Evolutionary conservation across 2,329 filamentous ascomycete genomes (phyloP).

Genomic region (Diatrype stigma): DNA sequence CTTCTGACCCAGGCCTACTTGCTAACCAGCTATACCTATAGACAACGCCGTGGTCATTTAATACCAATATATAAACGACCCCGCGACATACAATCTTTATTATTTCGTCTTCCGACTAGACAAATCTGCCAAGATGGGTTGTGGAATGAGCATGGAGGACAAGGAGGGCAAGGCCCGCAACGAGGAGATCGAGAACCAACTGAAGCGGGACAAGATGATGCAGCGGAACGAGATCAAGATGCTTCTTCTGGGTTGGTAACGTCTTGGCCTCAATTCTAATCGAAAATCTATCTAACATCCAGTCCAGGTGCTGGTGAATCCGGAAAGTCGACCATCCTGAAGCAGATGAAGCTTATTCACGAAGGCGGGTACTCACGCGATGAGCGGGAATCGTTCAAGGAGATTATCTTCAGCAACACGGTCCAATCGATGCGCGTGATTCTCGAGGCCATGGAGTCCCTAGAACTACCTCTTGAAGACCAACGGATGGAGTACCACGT

Average conservation of each 20-base stretch:
- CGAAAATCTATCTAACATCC: conserved; percentile 17
- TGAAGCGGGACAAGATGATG: conserved; percentile 98
- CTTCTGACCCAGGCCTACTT: too few species aligned
- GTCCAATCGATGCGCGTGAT: conserved; percentile 68
- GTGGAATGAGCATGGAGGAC: conserved; percentile 99
- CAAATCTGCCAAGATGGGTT: conserved; percentile 78
- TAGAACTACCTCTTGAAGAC: conserved; percentile 80
- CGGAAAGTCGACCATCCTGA: conserved; percentile 89
- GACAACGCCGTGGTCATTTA: not conserved
- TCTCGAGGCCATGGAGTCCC: conserved; percentile 64
- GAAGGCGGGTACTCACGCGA: conserved; percentile 98
- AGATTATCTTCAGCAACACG: conserved; percentile 68
- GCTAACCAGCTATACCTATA: not conserved
- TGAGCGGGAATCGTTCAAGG: conserved; percentile 66
- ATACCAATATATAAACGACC: not conserved
- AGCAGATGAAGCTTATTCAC: conserved; percentile 99
- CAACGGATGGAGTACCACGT: conserved; percentile 94
- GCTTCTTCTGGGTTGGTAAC: conserved; percentile 83
- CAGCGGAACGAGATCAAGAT: conserved; percentile 99
- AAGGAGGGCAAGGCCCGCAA: conserved; percentile 99
- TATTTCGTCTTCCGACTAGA: conserved; percentile 8
- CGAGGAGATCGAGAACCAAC: conserved; percentile 99
- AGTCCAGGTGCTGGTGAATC: conserved; percentile 88
- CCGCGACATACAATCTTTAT: not conserved
- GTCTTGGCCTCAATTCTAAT: not conserved